These are phyloP conservation scores for Rhodotorula paludigena DNA, from an alignment of 768 basidiomycete genomes.

Conservation along the genomic window DNA sequence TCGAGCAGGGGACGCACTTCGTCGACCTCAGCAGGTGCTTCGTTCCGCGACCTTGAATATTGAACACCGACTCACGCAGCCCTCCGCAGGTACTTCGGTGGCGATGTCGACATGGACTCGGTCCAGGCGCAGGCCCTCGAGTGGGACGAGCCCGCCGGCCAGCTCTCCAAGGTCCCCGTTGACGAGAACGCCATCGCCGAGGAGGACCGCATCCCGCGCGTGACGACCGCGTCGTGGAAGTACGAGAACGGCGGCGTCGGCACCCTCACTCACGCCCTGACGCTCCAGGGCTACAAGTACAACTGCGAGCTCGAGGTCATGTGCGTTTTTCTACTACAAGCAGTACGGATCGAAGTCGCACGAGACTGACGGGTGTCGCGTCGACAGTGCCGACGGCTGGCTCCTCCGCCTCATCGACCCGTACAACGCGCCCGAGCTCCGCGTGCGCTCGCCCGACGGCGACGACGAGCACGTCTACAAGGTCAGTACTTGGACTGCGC, in stretches of 20 bases:
- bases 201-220: conserved; percentile 87
- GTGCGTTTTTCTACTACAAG: no score
- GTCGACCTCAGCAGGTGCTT: neutral
- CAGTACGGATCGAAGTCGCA: neutral
- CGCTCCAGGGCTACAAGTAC: conserved; percentile 67
- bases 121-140: conserved; percentile 70
- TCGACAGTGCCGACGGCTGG: conserved; percentile 76
- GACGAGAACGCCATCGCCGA: conserved; percentile 54
- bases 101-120: conserved; percentile 68
- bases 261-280: conserved; percentile 79
- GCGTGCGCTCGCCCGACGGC: conserved; percentile 56
- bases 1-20: conserved; percentile 89
- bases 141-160: conserved; percentile 47
- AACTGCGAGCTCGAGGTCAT: conserved; percentile 19
- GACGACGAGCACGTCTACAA: conserved; percentile 41
- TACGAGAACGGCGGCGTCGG: conserved; percentile 93
- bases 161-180: conserved; percentile 46
- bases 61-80: neutral
- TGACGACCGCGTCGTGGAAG: conserved; percentile 93
- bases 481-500: no score
- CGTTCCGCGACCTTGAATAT: no score
- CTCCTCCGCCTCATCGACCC: conserved; percentile 61
- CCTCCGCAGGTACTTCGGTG: conserved; percentile 12
- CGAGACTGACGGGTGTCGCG: neutral
- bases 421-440: conserved; percentile 83